Evolutionary conservation across 2,329 filamentous ascomycete species (phyloP).

Genomic region (Pestalotiopsis fici): DNA sequence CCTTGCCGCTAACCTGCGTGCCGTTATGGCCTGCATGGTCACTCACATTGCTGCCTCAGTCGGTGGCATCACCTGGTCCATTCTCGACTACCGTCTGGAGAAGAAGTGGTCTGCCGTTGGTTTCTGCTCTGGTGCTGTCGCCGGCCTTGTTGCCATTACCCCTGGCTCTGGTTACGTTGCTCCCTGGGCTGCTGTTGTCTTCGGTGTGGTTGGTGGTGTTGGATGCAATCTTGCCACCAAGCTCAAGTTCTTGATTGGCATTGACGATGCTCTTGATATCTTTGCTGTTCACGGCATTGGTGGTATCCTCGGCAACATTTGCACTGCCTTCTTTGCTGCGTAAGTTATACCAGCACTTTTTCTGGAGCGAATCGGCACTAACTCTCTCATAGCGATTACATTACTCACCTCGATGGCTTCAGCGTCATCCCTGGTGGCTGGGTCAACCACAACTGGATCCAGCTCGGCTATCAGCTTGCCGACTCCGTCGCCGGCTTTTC

Average conservation of each 20-base stretch:
- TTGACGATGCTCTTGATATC: constrained; percentile 88
- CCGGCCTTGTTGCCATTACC: constrained; percentile 84
- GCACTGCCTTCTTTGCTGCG: constrained; percentile 78
- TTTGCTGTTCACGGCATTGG: constrained; percentile 89
- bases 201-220: constrained; percentile 61
- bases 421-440: constrained; percentile 62
- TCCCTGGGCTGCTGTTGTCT: constrained; percentile 59
- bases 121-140: constrained; percentile 88
- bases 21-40: constrained; percentile 85
- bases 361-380: constrained; percentile 14
- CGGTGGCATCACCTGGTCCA: constrained; percentile 79
- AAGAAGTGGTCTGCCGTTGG: constrained; percentile 92
- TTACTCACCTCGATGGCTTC: constrained; percentile 72
- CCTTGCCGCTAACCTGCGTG: constrained; percentile 78
- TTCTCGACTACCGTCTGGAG: constrained; percentile 89
- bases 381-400: constrained; percentile 55
- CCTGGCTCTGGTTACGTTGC: constrained; percentile 82
- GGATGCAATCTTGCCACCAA: constrained; percentile 87
- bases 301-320: constrained; percentile 77
- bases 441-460: constrained; percentile 71
- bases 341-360: constrained; percentile 31
- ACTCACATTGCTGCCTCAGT: constrained; percentile 85
- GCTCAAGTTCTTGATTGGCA: constrained; percentile 71
- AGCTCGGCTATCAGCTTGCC: constrained; percentile 71
- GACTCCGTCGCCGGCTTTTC: constrained; percentile 65